These are phyloP conservation scores for Pythium utonaiense DNA, from an alignment of 352 stramenopile genomes.

Conservation along the genomic window DNA sequence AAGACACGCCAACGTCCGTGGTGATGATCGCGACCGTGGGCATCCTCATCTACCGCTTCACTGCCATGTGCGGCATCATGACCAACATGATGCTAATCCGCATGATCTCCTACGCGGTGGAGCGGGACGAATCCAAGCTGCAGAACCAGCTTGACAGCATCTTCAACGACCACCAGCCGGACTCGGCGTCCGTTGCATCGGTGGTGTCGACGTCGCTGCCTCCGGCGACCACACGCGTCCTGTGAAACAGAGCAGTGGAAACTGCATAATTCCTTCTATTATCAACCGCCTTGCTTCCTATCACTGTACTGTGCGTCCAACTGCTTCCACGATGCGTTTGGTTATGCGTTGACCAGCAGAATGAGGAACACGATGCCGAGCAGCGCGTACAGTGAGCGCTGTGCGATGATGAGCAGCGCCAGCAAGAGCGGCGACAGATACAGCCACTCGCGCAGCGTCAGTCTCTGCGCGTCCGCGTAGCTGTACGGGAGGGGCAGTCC, in stretches of 20 bases:
- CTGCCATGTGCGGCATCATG: slow-evolving; percentile 40
- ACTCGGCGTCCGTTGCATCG: not conserved
- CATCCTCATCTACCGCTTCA: slow-evolving; percentile 41
- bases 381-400: slow-evolving; percentile 13
- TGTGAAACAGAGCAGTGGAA: not conserved
- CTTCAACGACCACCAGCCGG: not conserved
- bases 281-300: no score
- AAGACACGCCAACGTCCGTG: slow-evolving; percentile 39
- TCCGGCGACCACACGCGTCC: not conserved
- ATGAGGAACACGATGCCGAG: slow-evolving; percentile 22
- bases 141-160: slow-evolving; percentile 10
- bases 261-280: no score
- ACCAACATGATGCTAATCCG: slow-evolving; percentile 62
- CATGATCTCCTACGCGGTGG: slow-evolving; percentile 34
- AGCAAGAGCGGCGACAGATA: slow-evolving; percentile 20
- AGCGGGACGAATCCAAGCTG: slow-evolving; percentile 13
- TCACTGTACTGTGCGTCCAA: no score
- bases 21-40: slow-evolving; percentile 39
- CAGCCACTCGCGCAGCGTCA: slow-evolving; percentile 23
- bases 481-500: slow-evolving; percentile 14
- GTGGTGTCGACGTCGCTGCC: not conserved
- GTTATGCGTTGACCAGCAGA: slow-evolving; percentile 20
- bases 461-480: not conserved
- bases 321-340: no score
- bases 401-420: slow-evolving; percentile 9